A percentile compares a stretch with the other conserved stretches of the same genome.
These are phyloP conservation scores for Diplodia mutila DNA, from an alignment of 2,329 filamentous ascomycete genomes.

Conservation along the genomic window DNA sequence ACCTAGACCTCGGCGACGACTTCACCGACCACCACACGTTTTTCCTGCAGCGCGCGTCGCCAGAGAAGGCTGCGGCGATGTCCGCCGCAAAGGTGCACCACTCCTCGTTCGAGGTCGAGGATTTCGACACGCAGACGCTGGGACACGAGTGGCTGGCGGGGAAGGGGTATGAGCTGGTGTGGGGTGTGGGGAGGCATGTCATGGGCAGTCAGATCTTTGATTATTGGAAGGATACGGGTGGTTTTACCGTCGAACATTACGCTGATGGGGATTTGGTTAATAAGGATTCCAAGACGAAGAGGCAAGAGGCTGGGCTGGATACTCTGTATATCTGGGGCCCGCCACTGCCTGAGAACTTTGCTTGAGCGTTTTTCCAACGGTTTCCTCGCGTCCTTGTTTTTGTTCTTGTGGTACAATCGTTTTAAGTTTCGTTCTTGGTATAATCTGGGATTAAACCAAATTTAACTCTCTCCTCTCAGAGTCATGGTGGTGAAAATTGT, in stretches of 20 bases:
- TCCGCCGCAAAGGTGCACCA: conserved; percentile 75
- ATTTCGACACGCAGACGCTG: conserved; percentile 71
- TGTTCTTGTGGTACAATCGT: too few relatives aligned
- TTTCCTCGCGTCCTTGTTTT: too few relatives aligned
- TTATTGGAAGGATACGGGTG: conserved; percentile 68
- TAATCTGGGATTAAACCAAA: too few relatives aligned
- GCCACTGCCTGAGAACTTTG: too few relatives aligned
- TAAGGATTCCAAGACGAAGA: too few relatives aligned
- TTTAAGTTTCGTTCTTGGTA: too few relatives aligned
- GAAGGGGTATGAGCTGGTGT: conserved; percentile 66
- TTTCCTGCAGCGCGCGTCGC: conserved; percentile 49
- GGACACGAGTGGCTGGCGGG: conserved; percentile 70
- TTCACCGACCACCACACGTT: conserved; percentile 61
- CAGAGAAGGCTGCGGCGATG: conserved; percentile 36
- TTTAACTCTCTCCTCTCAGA: too few relatives aligned
- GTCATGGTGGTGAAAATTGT: too few relatives aligned
- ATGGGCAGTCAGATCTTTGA: conserved; percentile 74
- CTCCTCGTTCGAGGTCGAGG: conserved; percentile 69
- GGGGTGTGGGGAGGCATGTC: conserved; percentile 72
- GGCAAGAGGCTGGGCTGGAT: too few relatives aligned
- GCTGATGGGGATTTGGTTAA: conserved; percentile 72
- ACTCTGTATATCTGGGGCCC: too few relatives aligned
- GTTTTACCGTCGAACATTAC: conserved; percentile 71
- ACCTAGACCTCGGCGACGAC: conserved; percentile 56
- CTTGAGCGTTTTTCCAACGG: too few relatives aligned